Conservation (phyloP, 768 basidiomycete species). For the Rhizopogon vulgaris region DNA sequence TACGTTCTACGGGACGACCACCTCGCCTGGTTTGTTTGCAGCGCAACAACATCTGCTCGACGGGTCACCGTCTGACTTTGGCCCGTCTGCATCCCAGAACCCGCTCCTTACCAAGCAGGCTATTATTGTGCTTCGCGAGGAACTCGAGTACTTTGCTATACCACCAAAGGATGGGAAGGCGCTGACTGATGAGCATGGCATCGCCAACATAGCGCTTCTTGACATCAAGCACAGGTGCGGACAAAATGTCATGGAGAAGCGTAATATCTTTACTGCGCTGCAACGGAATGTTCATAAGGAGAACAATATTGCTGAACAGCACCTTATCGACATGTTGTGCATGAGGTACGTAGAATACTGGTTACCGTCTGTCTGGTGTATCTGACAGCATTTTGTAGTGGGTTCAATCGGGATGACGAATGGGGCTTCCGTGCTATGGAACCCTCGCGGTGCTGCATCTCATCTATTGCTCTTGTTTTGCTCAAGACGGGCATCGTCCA, state of each 20-base stretch:
- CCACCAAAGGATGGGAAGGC: slow-evolving; percentile 64
- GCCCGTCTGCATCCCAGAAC: slow-evolving; percentile 70
- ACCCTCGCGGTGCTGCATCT: slow-evolving; percentile 94
- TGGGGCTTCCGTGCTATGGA: slow-evolving; percentile 98
- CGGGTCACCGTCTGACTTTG: slow-evolving; percentile 50
- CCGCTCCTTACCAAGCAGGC: slow-evolving; percentile 94
- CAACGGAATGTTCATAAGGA: slow-evolving; percentile 99
- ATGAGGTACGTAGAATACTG: slow-evolving; percentile 67
- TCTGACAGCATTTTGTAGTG: slow-evolving; percentile 36
- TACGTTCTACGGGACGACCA: slow-evolving; percentile 83
- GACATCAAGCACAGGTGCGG: slow-evolving; percentile 86
- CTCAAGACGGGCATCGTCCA: slow-evolving; percentile 96
- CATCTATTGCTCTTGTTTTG: slow-evolving; percentile 94
- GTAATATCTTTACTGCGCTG: slow-evolving; percentile 93
- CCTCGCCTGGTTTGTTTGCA: slow-evolving; percentile 63
- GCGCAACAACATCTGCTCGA: slow-evolving; percentile 80
- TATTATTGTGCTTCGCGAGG: slow-evolving; percentile 96
- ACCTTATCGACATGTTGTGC: slow-evolving; percentile 99
- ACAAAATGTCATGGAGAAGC: slow-evolving; percentile 78
- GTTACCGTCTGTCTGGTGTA: slow-evolving; percentile 1
- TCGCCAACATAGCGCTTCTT: slow-evolving; percentile 71
- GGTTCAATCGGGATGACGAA: slow-evolving; percentile 94
- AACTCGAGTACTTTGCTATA: slow-evolving; percentile 97
- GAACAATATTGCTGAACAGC: slow-evolving; percentile 98
- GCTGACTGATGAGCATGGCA: slow-evolving; percentile 69